These are phyloP conservation scores for Penicillium janthinellum DNA, from an alignment of 2,329 filamentous ascomycete species.

Conservation along the genomic window DNA sequence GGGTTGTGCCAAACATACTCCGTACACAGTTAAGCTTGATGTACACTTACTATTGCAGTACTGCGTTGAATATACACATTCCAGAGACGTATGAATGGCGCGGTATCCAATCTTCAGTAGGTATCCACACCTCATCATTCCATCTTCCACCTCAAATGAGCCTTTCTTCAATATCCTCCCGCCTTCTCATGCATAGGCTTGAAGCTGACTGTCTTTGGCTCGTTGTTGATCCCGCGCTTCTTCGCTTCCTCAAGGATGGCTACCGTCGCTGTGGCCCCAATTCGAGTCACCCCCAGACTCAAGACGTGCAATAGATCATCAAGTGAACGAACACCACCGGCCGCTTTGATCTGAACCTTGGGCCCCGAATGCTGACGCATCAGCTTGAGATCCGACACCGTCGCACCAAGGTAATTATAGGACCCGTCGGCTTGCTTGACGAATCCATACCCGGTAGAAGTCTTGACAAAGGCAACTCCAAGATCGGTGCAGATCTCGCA, in stretches of 20 bases:
- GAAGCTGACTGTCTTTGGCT: slow-evolving; percentile 28
- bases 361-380: slow-evolving; percentile 53
- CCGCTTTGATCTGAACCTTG: slow-evolving; percentile 59
- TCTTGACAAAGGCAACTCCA: slow-evolving; percentile 61
- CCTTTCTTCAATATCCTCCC: not conserved
- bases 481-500: slow-evolving; percentile 58
- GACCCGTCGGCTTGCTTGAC: slow-evolving; percentile 56
- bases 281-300: slow-evolving; percentile 56
- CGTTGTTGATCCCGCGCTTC: slow-evolving; percentile 50
- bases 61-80: too few relatives aligned
- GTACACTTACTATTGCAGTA: too few relatives aligned
- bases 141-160: not conserved
- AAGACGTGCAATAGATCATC: slow-evolving; percentile 59
- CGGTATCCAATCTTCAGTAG: too few relatives aligned
- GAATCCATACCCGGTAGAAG: slow-evolving; percentile 63
- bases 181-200: slow-evolving; percentile 26
- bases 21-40: too few relatives aligned
- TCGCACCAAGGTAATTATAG: slow-evolving; percentile 59
- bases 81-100: too few relatives aligned
- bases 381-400: slow-evolving; percentile 53
- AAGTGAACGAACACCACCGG: slow-evolving; percentile 59
- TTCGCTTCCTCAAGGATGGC: slow-evolving; percentile 59
- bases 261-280: slow-evolving; percentile 59
- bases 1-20: too few relatives aligned
- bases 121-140: too few relatives aligned